Conservation (phyloP, 2,329 filamentous ascomycete genomes). For the Orbilia quercus region DNA sequence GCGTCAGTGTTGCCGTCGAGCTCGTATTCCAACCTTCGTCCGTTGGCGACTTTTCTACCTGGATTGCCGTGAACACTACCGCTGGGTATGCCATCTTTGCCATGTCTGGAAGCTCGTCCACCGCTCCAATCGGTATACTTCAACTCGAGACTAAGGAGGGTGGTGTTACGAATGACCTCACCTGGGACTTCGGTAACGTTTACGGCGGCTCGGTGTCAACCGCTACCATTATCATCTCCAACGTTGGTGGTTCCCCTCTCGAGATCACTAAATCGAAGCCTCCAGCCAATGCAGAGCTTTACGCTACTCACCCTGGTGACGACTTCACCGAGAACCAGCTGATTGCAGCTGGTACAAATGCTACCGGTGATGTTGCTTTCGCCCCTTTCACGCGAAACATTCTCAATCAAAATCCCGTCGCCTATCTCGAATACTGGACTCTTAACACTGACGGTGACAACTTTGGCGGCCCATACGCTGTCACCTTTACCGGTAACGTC, state of each 20-base stretch:
- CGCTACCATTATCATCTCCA: constrained; percentile 61
- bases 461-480: constrained; percentile 63
- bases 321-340: constrained; percentile 61
- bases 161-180: constrained; percentile 60
- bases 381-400: constrained; percentile 55
- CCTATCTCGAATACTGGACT: constrained; percentile 62
- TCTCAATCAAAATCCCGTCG: constrained; percentile 55
- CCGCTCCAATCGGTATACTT: constrained; percentile 62
- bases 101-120: constrained; percentile 61
- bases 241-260: constrained; percentile 62
- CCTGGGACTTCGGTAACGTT: constrained; percentile 61
- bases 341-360: constrained; percentile 61
- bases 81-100: constrained; percentile 45
- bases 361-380: constrained; percentile 61
- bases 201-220: constrained; percentile 22
- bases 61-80: constrained; percentile 45
- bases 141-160: constrained; percentile 62
- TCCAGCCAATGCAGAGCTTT: constrained; percentile 61
- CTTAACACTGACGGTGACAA: constrained; percentile 64
- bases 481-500: constrained; percentile 62
- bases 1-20: constrained; percentile 61
- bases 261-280: constrained; percentile 64
- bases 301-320: constrained; percentile 61
- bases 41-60: constrained; percentile 60
- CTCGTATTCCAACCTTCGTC: constrained; percentile 62